phyloP scores from a whole-genome alignment of 106 monocot species.

The Phalaenopsis equestris region DNA sequence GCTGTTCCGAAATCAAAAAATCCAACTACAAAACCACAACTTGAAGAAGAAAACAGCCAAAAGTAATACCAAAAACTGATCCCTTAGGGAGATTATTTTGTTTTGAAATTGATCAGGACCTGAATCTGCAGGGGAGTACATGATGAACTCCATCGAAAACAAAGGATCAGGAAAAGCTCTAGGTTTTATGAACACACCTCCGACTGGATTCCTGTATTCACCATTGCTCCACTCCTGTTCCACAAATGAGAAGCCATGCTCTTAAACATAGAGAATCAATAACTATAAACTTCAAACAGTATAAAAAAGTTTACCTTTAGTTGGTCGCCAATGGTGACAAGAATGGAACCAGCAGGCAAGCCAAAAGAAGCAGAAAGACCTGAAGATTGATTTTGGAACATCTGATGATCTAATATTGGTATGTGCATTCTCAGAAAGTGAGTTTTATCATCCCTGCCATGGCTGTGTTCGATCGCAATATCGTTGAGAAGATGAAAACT shows the following conservation, averaged over 20 bases:
- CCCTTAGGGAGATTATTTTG: neutral
- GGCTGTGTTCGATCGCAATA: neutral
- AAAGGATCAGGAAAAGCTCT: neutral
- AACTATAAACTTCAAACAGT: neutral
- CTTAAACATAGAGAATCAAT: no score
- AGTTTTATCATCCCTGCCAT: neutral
- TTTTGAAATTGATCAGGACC: neutral
- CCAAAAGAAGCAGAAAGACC: neutral
- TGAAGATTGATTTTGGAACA: neutral
- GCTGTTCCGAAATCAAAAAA: neutral
- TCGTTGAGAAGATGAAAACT: neutral
- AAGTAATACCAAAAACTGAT: neutral
- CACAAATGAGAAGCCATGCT: no score
- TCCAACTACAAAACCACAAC: neutral
- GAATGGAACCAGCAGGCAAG: slow-evolving; percentile 5
- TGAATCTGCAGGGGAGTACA: neutral
- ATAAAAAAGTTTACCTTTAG: neutral
- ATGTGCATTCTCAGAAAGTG: neutral
- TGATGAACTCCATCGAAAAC: neutral
- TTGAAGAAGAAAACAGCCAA: neutral
- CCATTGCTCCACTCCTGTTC: neutral
- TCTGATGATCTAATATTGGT: neutral
- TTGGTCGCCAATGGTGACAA: slow-evolving; percentile 5
- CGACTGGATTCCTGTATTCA: neutral
- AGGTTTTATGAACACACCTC: neutral